A percentile compares a stretch with the other conserved stretches of the same genome.
These are phyloP conservation scores for Thielaviopsis euricoi DNA, from an alignment of 2,329 filamentous ascomycete genomes.

Conservation along the genomic window DNA sequence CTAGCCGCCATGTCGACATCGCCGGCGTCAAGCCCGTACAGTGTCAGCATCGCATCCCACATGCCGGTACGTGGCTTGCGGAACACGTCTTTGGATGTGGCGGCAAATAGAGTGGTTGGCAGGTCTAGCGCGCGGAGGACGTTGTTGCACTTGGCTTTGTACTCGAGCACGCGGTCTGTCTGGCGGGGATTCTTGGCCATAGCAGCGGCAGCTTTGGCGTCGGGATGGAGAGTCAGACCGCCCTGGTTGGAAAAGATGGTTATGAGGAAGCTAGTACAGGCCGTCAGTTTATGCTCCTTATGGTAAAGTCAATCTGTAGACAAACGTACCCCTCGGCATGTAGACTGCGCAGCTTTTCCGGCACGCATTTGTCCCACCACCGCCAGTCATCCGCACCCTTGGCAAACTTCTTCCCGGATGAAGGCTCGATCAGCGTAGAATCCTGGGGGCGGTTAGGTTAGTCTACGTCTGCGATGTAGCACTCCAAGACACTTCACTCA, in stretches of 20 bases:
- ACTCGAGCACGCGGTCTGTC: conserved; percentile 54
- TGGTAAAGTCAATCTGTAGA: not conserved
- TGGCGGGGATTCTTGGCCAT: conserved; percentile 45
- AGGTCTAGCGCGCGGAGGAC: conserved; percentile 58
- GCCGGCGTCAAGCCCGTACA: conserved; percentile 39
- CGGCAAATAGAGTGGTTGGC: conserved; percentile 69
- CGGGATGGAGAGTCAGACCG: conserved; percentile 57
- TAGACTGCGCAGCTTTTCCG: conserved; percentile 47
- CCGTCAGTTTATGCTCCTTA: conserved; percentile 3
- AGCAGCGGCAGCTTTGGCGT: conserved; percentile 50
- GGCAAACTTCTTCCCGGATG: conserved; percentile 66
- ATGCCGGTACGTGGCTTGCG: conserved; percentile 80
- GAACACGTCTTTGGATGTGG: conserved; percentile 64
- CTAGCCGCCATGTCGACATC: conserved; percentile 54
- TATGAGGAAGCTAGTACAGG: conserved; percentile 46
- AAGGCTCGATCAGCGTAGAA: conserved; percentile 67
- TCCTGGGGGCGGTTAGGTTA: conserved; percentile 41
- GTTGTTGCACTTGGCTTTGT: conserved; percentile 62
- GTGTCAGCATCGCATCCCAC: conserved; percentile 52
- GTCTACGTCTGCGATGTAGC: too few species aligned
- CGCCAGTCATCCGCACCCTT: conserved; percentile 68
- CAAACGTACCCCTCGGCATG: conserved; percentile 47
- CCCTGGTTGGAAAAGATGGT: conserved; percentile 82
- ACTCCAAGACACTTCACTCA: conserved; percentile 18
- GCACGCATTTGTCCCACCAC: conserved; percentile 73